Conservation (phyloP, 2,329 filamentous ascomycete species). For the Arthrobotrys sphaeroides region DNA sequence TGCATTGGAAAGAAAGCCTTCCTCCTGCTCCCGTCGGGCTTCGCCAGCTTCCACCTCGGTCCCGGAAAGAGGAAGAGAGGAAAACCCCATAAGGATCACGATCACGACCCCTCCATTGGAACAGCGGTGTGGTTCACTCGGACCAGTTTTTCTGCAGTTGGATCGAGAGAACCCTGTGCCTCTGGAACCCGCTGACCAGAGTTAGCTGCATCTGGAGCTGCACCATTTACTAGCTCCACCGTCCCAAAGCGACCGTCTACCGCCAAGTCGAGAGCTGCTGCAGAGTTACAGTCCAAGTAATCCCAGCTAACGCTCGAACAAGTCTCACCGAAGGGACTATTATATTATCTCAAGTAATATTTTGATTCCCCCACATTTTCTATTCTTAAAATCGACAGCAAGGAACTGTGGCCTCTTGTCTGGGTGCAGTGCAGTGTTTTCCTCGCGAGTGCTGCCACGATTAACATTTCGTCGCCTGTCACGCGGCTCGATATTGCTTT, state of each 20-base stretch:
- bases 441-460: conserved; percentile 30
- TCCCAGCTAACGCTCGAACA: conserved; percentile 1
- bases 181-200: conserved; percentile 46
- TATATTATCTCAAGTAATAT: conserved; percentile 4
- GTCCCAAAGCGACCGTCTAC: background rate
- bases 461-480: conserved; percentile 40
- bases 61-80: background rate
- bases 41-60: conserved; percentile 49
- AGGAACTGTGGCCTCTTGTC: conserved; percentile 4
- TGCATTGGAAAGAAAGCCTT: background rate
- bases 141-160: conserved; percentile 1
- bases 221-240: conserved; percentile 31
- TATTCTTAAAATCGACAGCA: background rate
- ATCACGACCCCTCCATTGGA: conserved; percentile 37
- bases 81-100: conserved; percentile 3
- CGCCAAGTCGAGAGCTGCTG: background rate
- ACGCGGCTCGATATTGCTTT: conserved; percentile 48
- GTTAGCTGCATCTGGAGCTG: conserved; percentile 45
- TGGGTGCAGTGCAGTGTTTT: background rate
- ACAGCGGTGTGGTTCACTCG: conserved; percentile 36
- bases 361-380: conserved; percentile 10
- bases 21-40: conserved; percentile 8
- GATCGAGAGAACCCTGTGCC: conserved; percentile 25
- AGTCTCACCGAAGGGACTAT: background rate
- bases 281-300: background rate